Conservation (phyloP, 2,329 filamentous ascomycete species). For the Botryotinia globosa region DNA sequence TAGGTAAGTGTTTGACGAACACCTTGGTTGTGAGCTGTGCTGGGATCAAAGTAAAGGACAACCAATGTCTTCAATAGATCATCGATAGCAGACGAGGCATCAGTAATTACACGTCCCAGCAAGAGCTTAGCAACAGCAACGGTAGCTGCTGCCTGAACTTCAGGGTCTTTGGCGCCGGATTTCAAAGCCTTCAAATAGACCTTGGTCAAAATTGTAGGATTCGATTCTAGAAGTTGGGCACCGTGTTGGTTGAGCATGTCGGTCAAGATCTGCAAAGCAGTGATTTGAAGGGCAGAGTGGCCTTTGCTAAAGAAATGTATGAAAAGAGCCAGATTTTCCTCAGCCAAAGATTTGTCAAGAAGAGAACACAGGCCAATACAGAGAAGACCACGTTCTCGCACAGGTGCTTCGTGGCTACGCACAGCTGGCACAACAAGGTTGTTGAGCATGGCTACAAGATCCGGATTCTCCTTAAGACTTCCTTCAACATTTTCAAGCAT, state of each 20-base stretch:
- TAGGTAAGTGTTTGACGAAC: slow-evolving; percentile 87
- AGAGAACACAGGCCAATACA: slow-evolving; percentile 90
- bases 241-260: slow-evolving; percentile 92
- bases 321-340: slow-evolving; percentile 89
- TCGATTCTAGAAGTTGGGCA: slow-evolving; percentile 66
- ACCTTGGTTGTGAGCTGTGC: slow-evolving; percentile 73
- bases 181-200: slow-evolving; percentile 82
- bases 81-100: slow-evolving; percentile 56
- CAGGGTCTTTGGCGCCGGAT: slow-evolving; percentile 63
- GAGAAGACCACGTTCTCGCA: slow-evolving; percentile 84
- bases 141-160: slow-evolving; percentile 78
- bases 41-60: slow-evolving; percentile 84
- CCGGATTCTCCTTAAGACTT: slow-evolving; percentile 81
- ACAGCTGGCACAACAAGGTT: slow-evolving; percentile 95
- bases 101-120: slow-evolving; percentile 73
- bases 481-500: slow-evolving; percentile 93
- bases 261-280: slow-evolving; percentile 84
- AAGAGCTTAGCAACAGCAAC: slow-evolving; percentile 83
- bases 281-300: slow-evolving; percentile 84
- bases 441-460: slow-evolving; percentile 97
- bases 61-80: slow-evolving; percentile 83
- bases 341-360: slow-evolving; percentile 84
- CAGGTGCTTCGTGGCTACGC: slow-evolving; percentile 85
- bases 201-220: slow-evolving; percentile 68
- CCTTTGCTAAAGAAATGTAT: slow-evolving; percentile 96